Conservation (phyloP, 176 grass and related monocot species). For the Triticum monococcum region DNA sequence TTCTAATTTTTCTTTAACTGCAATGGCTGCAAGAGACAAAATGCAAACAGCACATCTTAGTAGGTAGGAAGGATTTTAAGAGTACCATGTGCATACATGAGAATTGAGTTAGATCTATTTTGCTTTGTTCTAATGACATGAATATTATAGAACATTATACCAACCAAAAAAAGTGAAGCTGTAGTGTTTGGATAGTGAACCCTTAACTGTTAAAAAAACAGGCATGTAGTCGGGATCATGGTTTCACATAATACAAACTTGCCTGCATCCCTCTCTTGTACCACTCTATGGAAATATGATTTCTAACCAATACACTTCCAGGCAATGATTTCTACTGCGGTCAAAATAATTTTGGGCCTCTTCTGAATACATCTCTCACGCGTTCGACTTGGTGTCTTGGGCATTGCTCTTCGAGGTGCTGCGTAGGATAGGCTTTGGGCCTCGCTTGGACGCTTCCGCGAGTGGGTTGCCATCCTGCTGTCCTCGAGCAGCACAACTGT, state of each 20-base stretch:
- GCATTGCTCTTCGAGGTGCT: background rate
- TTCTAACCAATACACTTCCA: background rate
- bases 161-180: background rate
- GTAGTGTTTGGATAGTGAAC: background rate
- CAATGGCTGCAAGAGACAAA: conserved; percentile 63
- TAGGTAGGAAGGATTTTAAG: background rate
- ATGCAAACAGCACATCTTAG: conserved; percentile 16
- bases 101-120: background rate
- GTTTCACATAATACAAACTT: conserved; percentile 22
- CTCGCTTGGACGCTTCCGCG: background rate
- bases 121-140: background rate
- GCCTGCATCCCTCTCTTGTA: conserved; percentile 79
- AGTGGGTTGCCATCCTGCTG: background rate
- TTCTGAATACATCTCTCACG: background rate
- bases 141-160: background rate
- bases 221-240: background rate
- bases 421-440: background rate
- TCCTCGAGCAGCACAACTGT: background rate
- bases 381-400: no score
- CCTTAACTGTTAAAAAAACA: background rate
- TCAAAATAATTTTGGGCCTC: background rate
- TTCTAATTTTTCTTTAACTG: conserved; percentile 84
- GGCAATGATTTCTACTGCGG: background rate
- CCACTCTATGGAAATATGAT: conserved; percentile 46
- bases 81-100: background rate